Evolutionary conservation across 2,329 filamentous ascomycete genomes (phyloP).

Genomic region (Phyllosticta citrichinensis): DNA sequence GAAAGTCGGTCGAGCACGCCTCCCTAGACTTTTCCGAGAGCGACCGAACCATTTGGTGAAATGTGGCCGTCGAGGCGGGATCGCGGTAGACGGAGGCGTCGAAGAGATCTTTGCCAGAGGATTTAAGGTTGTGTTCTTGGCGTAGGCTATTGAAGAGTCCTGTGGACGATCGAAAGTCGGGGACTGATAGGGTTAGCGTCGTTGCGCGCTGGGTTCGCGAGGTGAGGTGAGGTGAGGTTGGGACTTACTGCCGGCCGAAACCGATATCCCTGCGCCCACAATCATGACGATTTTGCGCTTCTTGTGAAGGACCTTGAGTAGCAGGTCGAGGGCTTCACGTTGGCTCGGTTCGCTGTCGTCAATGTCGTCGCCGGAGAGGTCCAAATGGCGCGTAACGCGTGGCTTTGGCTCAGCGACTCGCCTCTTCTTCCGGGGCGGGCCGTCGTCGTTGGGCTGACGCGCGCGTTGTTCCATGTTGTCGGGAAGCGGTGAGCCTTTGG

Average conservation of each 20-base stretch:
- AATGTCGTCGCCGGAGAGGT: slow-evolving; percentile 38
- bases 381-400: slow-evolving; percentile 72
- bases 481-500: slow-evolving; percentile 36
- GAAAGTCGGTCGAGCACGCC: slow-evolving; percentile 77
- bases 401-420: slow-evolving; percentile 53
- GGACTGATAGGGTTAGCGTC: slow-evolving; percentile 45
- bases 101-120: slow-evolving; percentile 90
- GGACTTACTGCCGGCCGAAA: slow-evolving; percentile 77
- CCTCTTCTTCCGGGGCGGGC: slow-evolving; percentile 64
- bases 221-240: slow-evolving; percentile 11
- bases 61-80: slow-evolving; percentile 75
- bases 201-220: slow-evolving; percentile 14
- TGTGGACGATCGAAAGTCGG: slow-evolving; percentile 86
- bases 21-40: slow-evolving; percentile 68
- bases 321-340: slow-evolving; percentile 52
- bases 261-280: slow-evolving; percentile 92
- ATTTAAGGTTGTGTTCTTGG: slow-evolving; percentile 80
- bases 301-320: slow-evolving; percentile 67
- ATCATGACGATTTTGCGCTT: slow-evolving; percentile 97
- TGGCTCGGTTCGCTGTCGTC: slow-evolving; percentile 48
- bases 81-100: slow-evolving; percentile 97
- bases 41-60: slow-evolving; percentile 92
- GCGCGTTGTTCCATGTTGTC: slow-evolving; percentile 31
- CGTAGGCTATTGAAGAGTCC: slow-evolving; percentile 82
- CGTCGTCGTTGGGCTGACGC: slow-evolving; percentile 43